A percentile compares a stretch with the other conserved stretches of the same genome.
These are phyloP conservation scores for Suillus paluster DNA, from an alignment of 768 basidiomycete genomes.

Conservation along the genomic window DNA sequence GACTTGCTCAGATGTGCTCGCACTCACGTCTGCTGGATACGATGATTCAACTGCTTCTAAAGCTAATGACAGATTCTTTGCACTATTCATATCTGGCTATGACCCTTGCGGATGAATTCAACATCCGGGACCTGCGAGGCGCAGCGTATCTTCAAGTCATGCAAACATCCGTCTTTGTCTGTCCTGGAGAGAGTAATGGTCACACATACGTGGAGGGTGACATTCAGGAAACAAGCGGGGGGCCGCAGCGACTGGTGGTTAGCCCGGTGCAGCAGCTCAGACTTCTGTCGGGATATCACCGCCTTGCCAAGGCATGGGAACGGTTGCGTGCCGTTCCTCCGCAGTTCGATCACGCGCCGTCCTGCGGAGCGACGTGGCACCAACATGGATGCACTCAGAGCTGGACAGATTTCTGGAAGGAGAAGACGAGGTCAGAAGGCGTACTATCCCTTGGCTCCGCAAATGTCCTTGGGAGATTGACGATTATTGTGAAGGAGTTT, in stretches of 20 bases:
- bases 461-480: conserved; percentile 70
- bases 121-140: conserved; percentile 62
- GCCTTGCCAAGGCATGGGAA: conserved; percentile 71
- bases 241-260: conserved; percentile 54
- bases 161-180: conserved; percentile 53
- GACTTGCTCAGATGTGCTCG: conserved; percentile 68
- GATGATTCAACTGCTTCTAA: conserved; percentile 59
- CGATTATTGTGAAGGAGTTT: conserved; percentile 65
- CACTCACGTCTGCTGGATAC: conserved; percentile 64
- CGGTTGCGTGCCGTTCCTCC: conserved; percentile 58
- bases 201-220: conserved; percentile 34
- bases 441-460: conserved; percentile 63
- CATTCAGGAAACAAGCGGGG: conserved; percentile 37
- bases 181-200: conserved; percentile 16
- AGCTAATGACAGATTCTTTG: conserved; percentile 64
- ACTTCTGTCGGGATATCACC: conserved; percentile 70
- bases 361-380: conserved; percentile 73
- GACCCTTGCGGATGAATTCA: conserved; percentile 72
- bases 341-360: conserved; percentile 64
- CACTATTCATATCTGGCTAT: conserved; percentile 76
- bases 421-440: conserved; percentile 65
- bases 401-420: conserved; percentile 83
- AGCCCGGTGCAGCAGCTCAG: conserved; percentile 64
- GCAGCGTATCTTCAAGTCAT: conserved; percentile 76
- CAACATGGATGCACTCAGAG: conserved; percentile 73